Conservation (phyloP, 371 early-diverging fungal species). For the Cokeromyces recurvatus region DNA sequence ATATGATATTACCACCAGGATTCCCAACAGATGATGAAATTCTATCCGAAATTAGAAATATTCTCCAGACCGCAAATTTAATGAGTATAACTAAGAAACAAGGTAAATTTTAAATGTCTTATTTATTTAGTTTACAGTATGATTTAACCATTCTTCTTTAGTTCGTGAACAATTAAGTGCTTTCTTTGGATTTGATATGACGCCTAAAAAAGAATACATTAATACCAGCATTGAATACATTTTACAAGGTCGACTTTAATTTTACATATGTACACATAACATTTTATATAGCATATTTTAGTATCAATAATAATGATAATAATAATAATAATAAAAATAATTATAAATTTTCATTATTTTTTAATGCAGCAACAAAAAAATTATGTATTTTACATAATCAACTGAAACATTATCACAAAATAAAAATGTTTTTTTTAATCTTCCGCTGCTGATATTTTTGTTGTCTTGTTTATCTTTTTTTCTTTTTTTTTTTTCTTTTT, state of each 20-base stretch:
- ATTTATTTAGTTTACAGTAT: background rate
- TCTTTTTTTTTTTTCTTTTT: background rate
- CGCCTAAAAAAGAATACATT: conserved; percentile 80
- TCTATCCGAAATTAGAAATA: conserved; percentile 71
- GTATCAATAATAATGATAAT: too few species aligned
- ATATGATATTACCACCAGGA: conserved; percentile 38
- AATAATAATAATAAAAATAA: too few species aligned
- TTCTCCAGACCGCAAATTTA: conserved; percentile 76
- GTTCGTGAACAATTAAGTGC: conserved; percentile 77
- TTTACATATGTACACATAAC: background rate
- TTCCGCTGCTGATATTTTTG: too few species aligned
- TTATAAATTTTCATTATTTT: background rate
- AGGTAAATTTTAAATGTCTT: conserved; percentile 27
- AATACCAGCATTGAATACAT: conserved; percentile 79
- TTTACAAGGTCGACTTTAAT: conserved; percentile 44
- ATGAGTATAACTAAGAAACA: conserved; percentile 84
- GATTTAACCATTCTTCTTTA: conserved; percentile 9
- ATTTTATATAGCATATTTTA: background rate
- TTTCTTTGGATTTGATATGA: conserved; percentile 83
- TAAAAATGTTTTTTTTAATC: too few species aligned
- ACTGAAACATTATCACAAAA: too few species aligned
- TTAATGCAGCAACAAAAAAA: background rate
- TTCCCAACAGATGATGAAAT: conserved; percentile 84
- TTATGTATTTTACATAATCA: too few species aligned
- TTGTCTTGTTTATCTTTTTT: conserved; percentile 1